Base-by-base conservation (phyloP, 2,329 filamentous ascomycete species). In the Talaromyces funiculosus region DNA sequence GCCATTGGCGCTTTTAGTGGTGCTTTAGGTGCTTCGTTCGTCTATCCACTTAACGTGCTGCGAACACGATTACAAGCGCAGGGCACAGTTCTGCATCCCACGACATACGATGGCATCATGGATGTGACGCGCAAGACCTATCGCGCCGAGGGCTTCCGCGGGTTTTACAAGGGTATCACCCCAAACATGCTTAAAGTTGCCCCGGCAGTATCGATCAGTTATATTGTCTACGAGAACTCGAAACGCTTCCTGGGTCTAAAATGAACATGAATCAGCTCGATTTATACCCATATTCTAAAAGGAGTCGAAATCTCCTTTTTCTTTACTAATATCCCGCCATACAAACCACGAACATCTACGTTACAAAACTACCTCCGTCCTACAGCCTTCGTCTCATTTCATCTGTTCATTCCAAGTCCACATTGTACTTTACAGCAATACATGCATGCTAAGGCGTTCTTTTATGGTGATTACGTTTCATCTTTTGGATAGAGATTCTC, bases 151-250 rank as follows among this genome's bases (percentile, higher is more conserved):
- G 94, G 94, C 1, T 73, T 90, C 38, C 83, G 90, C 62, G 94
- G 94, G 2, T 80, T 99, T 61, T 99, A 96, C 81, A 96, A 95
- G 76, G 94, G 94, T 1, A 80, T 97, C 65, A 96, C 93, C 43
- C 94, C 94, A 4, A 99, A 97, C 72, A 80, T 99, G 40, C 81
- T 99, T 67, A 99, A 99, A 80, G 94, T 99, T 37, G 92, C 94
- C 9, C 94, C 94, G 2, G 92, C 94, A 31, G 88, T 99, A 58
- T 96, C 92, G 68, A 97, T 99, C 72, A 92, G 91, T 59, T 96
- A 94, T 81, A 86, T 96, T 69, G 89, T 94, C 63, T 96, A 96
- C 71, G 92, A 96, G 77, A 94, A 94, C 71, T 86, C 90, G 59
- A 96, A 96, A 80, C 84, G 82, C 67, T 72, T 89, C 35, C 80